A percentile compares a stretch with the other conserved stretches of the same genome.
Evolutionary conservation across 2,329 filamentous ascomycete species (phyloP).

Genomic region (Cercospora nicotianae): DNA sequence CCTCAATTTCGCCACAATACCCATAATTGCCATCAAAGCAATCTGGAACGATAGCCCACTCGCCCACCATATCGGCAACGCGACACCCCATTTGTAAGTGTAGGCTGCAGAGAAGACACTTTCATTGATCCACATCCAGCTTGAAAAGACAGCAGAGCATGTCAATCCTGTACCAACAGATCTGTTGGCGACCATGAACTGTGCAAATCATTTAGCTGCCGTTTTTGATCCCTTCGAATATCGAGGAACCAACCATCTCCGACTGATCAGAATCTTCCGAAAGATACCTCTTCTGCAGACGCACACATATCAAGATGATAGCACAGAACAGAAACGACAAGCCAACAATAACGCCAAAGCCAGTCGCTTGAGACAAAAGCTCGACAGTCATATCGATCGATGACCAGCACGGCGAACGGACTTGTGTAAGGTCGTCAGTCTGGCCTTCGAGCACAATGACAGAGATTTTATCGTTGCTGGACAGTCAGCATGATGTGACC

Average conservation of each 20-base stretch:
- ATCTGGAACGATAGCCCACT: too few relatives aligned
- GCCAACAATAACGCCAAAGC: not conserved
- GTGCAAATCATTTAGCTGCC: too few relatives aligned
- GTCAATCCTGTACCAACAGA: slow-evolving; percentile 35
- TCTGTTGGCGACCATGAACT: slow-evolving; percentile 36
- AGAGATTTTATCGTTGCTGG: not conserved
- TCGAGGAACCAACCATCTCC: too few relatives aligned
- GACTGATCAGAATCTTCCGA: too few relatives aligned
- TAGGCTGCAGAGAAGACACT: slow-evolving; percentile 43
- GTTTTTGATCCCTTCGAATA: too few relatives aligned
- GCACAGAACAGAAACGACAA: not conserved
- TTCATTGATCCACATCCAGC: slow-evolving; percentile 47
- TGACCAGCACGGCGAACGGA: not conserved
- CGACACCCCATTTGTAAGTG: slow-evolving; percentile 9
- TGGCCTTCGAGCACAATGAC: not conserved
- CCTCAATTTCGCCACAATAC: too few relatives aligned
- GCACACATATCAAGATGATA: not conserved
- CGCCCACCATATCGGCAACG: too few relatives aligned
- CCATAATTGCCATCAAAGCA: too few relatives aligned
- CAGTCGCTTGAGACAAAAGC: not conserved
- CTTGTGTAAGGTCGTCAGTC: not conserved
- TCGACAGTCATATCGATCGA: not conserved
- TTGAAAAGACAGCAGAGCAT: slow-evolving; percentile 38
- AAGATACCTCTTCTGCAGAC: not conserved
- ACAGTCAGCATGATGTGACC: not conserved